phyloP scores from a whole-genome alignment of 2,329 filamentous ascomycete species.

The Arthrobotrys entomopaga region DNA sequence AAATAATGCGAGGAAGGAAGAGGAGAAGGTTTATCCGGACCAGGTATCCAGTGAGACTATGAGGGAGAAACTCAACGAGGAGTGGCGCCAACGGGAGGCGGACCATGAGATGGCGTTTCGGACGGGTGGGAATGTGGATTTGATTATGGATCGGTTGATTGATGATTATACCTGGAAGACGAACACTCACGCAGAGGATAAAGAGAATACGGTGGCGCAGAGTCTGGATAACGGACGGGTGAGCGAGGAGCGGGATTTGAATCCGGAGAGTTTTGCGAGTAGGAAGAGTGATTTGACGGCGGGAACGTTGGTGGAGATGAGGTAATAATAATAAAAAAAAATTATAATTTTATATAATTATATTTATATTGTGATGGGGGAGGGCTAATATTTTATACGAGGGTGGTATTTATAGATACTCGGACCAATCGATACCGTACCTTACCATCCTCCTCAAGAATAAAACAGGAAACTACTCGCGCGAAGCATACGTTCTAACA shows the following conservation, averaged over 20 bases:
- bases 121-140: constrained; percentile 21
- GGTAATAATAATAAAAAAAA: too few species aligned
- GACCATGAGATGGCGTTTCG: constrained; percentile 15
- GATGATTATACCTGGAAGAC: constrained; percentile 27
- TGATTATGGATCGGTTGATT: constrained; percentile 31
- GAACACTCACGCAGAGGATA: constrained; percentile 7
- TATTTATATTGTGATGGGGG: too few species aligned
- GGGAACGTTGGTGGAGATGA: constrained; percentile 39
- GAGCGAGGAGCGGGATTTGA: constrained; percentile 26
- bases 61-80: constrained; percentile 8
- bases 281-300: constrained; percentile 22
- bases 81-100: constrained; percentile 24
- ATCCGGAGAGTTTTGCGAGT: constrained; percentile 44
- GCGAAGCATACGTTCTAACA: constrained; percentile 33
- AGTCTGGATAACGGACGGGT: background rate
- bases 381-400: background rate
- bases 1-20: too few species aligned
- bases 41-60: constrained; percentile 13
- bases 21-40: constrained; percentile 1
- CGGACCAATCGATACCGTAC: constrained; percentile 23
- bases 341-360: too few species aligned
- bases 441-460: constrained; percentile 34
- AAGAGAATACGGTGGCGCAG: constrained; percentile 1
- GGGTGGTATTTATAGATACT: constrained; percentile 8
- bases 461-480: constrained; percentile 50